phyloP scores from a whole-genome alignment of 192 early-diverging fungal genomes.

The Entomortierella beljakovae region DNA sequence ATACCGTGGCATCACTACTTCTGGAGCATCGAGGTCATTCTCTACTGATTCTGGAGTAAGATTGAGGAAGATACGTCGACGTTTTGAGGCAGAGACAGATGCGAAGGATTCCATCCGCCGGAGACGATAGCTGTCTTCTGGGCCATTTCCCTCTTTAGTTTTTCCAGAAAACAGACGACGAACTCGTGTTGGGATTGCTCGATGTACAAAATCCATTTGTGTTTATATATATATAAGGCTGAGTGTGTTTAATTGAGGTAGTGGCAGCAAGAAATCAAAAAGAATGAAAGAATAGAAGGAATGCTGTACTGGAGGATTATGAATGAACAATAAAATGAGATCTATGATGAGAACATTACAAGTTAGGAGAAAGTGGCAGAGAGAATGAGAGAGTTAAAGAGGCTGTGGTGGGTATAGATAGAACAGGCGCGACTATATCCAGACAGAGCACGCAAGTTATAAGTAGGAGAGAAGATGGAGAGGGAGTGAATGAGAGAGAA shows the following conservation, averaged over 20 bases:
- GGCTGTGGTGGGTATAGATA: not conserved
- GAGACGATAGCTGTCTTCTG: conserved; percentile 52
- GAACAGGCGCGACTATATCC: not conserved
- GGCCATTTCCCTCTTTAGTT: conserved; percentile 30
- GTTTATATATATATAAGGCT: not conserved
- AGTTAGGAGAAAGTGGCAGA: not conserved
- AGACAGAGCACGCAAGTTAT: not conserved
- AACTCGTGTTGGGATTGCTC: conserved; percentile 45
- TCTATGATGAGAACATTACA: not conserved
- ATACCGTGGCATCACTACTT: conserved; percentile 37
- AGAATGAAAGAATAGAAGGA: not conserved
- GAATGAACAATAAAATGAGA: not conserved
- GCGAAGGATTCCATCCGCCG: conserved; percentile 52
- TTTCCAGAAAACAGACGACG: conserved; percentile 32
- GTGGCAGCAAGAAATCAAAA: not conserved
- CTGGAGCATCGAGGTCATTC: conserved; percentile 42
- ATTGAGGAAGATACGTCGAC: conserved; percentile 51
- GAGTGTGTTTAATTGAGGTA: not conserved
- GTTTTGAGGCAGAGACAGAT: conserved; percentile 46
- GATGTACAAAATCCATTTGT: conserved; percentile 45
- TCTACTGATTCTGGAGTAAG: conserved; percentile 47
- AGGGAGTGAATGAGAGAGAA: not conserved
- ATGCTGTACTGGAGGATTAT: not conserved
- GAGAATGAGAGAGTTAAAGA: not conserved
- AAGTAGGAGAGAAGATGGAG: not conserved